These are phyloP conservation scores for Martiniozyma asiatica DNA, from an alignment of 1,139 yeast species.

Conservation along the genomic window DNA sequence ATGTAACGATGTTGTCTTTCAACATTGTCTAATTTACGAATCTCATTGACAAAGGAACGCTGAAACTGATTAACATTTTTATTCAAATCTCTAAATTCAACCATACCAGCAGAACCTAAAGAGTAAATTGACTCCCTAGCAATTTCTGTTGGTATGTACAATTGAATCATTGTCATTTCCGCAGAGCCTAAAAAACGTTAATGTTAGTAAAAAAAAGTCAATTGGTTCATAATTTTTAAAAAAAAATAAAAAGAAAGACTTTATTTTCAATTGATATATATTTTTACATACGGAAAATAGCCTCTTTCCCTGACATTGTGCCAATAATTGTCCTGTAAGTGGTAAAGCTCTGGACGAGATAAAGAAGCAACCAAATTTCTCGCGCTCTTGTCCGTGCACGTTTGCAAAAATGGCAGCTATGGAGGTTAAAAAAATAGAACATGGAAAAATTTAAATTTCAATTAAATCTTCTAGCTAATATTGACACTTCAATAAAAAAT, in stretches of 20 bases:
- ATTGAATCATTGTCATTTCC: conserved; percentile 66
- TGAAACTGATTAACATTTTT: conserved; percentile 59
- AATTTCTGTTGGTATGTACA: conserved; percentile 63
- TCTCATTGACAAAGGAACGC: conserved; percentile 58
- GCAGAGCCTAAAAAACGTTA: conserved; percentile 37
- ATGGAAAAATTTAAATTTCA: too few relatives aligned
- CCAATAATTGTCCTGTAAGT: too few relatives aligned
- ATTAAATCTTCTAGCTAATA: too few relatives aligned
- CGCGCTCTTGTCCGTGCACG: too few relatives aligned
- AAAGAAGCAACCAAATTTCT: too few relatives aligned
- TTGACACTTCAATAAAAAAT: too few relatives aligned
- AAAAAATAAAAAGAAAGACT: background rate
- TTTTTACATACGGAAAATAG: conserved; percentile 22
- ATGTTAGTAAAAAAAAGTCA: conserved; percentile 1
- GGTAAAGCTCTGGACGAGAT: too few relatives aligned
- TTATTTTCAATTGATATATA: too few relatives aligned
- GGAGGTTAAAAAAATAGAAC: too few relatives aligned
- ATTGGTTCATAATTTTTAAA: background rate
- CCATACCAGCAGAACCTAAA: conserved; percentile 49
- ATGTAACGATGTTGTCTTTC: conserved; percentile 53
- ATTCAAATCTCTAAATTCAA: conserved; percentile 64
- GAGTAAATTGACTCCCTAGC: conserved; percentile 54
- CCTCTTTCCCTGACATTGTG: conserved; percentile 14
- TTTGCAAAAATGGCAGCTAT: too few relatives aligned
- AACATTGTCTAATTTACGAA: conserved; percentile 54